These are phyloP conservation scores for Allium sativum DNA, from an alignment of 106 monocot genomes.

Conservation along the genomic window DNA sequence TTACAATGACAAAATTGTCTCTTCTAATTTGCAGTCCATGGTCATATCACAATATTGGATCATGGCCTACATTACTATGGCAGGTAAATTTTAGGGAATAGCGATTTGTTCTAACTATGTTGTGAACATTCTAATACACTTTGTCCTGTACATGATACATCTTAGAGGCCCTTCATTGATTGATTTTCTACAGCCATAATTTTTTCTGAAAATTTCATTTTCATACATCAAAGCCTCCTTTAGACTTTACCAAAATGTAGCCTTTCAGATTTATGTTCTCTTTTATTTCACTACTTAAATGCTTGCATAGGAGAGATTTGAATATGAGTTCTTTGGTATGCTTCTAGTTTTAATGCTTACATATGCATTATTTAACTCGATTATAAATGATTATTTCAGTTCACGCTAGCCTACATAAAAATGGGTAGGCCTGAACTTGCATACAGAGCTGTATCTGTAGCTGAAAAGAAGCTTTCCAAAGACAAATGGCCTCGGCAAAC, in stretches of 20 bases:
- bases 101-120: too few species aligned
- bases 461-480: conserved; percentile 59
- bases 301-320: too few species aligned
- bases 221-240: too few species aligned
- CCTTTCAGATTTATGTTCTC: too few species aligned
- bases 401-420: conserved; percentile 89
- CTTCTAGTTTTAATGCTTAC: too few species aligned
- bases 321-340: too few species aligned
- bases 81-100: conserved; percentile 41
- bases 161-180: too few species aligned
- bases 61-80: conserved; percentile 94
- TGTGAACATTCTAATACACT: too few species aligned
- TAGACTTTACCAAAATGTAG: too few species aligned
- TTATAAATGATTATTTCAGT: conserved; percentile 27
- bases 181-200: background rate
- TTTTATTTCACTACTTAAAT: too few species aligned
- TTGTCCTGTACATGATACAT: too few species aligned
- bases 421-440: conserved; percentile 89
- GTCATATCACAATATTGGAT: conserved; percentile 94
- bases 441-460: conserved; percentile 49
- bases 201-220: background rate
- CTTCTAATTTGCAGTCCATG: conserved; percentile 55
- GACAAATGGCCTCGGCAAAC: conserved; percentile 98
- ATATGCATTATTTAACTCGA: too few species aligned
- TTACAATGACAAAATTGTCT: background rate